Conservation (phyloP, 768 basidiomycete species). For the Lactarius pseudohatsudake region DNA sequence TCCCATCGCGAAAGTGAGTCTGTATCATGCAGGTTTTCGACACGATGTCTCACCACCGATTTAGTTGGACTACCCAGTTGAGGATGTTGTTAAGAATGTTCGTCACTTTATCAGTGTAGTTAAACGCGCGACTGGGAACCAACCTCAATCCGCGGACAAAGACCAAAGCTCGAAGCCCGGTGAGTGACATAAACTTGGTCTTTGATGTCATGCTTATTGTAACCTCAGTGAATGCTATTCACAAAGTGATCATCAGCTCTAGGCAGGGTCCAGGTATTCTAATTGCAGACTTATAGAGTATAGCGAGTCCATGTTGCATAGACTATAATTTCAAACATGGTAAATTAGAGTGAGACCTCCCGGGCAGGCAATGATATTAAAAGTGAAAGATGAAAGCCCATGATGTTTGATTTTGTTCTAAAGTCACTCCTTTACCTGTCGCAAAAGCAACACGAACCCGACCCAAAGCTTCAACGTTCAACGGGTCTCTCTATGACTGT, state of each 20-base stretch:
- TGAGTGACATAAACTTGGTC: conserved; percentile 27
- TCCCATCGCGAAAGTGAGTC: conserved; percentile 70
- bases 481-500: background rate
- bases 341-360: background rate
- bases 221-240: conserved; percentile 65
- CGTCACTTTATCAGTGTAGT: conserved; percentile 73
- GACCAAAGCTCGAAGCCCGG: conserved; percentile 47
- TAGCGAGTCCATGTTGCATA: background rate
- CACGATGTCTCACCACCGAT: background rate
- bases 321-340: background rate
- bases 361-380: background rate
- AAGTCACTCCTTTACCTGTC: background rate
- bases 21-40: conserved; percentile 11
- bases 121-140: conserved; percentile 71
- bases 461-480: too few relatives aligned
- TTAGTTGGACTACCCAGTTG: conserved; percentile 71
- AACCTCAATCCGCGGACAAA: conserved; percentile 49
- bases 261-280: conserved; percentile 88
- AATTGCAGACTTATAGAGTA: conserved; percentile 66
- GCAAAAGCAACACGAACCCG: background rate
- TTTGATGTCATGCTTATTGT: background rate
- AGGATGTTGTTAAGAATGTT: conserved; percentile 78
- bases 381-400: background rate
- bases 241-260: conserved; percentile 82
- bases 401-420: background rate